A percentile compares a stretch with the other conserved stretches of the same genome.
These are phyloP conservation scores for Pythium dissotocum DNA, from an alignment of 352 stramenopile genomes.

Conservation along the genomic window DNA sequence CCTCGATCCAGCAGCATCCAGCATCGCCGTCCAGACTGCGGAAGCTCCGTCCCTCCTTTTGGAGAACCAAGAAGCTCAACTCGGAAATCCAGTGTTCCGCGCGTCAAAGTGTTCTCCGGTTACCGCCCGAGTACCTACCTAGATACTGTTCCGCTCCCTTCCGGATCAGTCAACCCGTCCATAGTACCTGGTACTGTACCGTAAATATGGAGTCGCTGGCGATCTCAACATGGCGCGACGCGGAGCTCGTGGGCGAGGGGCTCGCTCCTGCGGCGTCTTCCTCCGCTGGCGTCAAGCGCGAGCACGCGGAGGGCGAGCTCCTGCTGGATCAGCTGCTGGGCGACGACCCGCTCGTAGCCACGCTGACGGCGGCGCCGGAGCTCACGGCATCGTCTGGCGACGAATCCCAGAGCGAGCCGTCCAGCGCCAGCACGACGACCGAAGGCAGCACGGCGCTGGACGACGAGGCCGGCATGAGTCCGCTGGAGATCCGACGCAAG, in stretches of 20 bases:
- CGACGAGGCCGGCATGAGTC: conserved; percentile 23
- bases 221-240: neutral
- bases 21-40: neutral
- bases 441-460: neutral
- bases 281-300: neutral
- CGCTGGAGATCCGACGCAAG: conserved; percentile 34
- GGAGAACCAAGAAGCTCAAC: no score
- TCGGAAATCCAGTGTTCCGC: conserved; percentile 1
- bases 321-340: conserved; percentile 23
- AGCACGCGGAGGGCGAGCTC: neutral
- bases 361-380: conserved; percentile 10
- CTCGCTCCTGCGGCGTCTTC: neutral
- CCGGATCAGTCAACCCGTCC: neutral
- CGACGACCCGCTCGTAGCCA: conserved; percentile 24
- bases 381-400: conserved; percentile 21
- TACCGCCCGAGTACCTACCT: no score
- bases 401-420: conserved; percentile 4
- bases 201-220: neutral
- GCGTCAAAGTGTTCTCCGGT: neutral
- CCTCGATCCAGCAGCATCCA: neutral
- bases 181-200: neutral
- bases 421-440: neutral
- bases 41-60: neutral
- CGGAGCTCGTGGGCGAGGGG: neutral
- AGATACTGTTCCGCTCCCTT: no score